A percentile compares a stretch with the other conserved stretches of the same genome.
Conservation (phyloP, 140 eudicot genomes). For the Senecio squalidus region DNA sequence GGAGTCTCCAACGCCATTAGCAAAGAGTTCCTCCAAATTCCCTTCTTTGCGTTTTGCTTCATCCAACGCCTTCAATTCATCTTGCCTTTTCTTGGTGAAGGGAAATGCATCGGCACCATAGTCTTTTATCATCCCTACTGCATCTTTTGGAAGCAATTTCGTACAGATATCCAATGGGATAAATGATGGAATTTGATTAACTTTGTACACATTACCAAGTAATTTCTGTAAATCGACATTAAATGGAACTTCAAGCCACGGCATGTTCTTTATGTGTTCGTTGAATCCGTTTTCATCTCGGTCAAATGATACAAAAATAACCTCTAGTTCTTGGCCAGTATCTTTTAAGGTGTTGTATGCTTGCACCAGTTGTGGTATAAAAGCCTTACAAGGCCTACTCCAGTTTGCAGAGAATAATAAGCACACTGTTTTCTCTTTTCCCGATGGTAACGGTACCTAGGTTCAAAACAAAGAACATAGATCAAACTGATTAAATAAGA, state of each 20-base stretch:
- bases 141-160: constrained; percentile 29
- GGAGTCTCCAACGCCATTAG: constrained; percentile 19
- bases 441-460: constrained; percentile 38
- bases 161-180: constrained; percentile 24
- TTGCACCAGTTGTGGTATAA: constrained; percentile 37
- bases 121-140: constrained; percentile 43
- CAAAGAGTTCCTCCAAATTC: constrained; percentile 35
- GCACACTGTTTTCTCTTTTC: constrained; percentile 36
- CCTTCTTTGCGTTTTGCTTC: constrained; percentile 41
- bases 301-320: constrained; percentile 44
- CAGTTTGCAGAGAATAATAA: constrained; percentile 50
- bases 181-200: constrained; percentile 37
- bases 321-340: constrained; percentile 24
- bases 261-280: constrained; percentile 43
- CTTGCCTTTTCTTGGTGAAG: constrained; percentile 39
- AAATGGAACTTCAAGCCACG: constrained; percentile 53
- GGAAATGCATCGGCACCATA: constrained; percentile 52
- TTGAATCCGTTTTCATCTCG: constrained; percentile 39
- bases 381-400: constrained; percentile 52
- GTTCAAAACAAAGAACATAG: background rate
- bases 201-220: constrained; percentile 28
- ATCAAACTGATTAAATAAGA: background rate
- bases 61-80: constrained; percentile 41
- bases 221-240: constrained; percentile 21
- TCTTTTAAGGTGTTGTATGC: constrained; percentile 30